phyloP scores from a whole-genome alignment of 73 alveolate species.

The Tetrahymena elliotti region DNA sequence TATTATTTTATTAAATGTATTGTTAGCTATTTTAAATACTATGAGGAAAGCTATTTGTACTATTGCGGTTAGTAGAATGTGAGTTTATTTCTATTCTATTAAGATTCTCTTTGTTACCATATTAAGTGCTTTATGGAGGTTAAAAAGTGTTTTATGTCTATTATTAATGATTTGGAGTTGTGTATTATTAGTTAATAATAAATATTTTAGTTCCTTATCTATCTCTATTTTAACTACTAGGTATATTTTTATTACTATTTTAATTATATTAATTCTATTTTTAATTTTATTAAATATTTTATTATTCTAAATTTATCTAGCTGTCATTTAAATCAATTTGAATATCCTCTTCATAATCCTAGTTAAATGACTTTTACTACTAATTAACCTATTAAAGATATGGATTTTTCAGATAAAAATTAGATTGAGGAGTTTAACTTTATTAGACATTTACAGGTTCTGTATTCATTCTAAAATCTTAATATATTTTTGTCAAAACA shows the following conservation, averaged over 20 bases:
- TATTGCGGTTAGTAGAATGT: neutral
- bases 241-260: neutral
- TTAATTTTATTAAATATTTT: neutral
- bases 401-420: neutral
- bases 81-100: neutral
- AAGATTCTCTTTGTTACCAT: neutral
- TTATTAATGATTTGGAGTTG: neutral
- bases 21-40: neutral
- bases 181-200: too few relatives aligned
- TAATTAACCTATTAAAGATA: neutral
- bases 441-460: neutral
- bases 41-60: neutral
- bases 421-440: neutral
- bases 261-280: neutral
- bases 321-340: neutral
- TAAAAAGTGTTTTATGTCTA: neutral
- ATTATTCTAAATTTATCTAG: neutral
- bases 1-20: neutral
- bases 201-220: neutral
- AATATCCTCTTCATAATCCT: neutral
- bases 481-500: too few relatives aligned
- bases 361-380: neutral
- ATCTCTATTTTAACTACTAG: neutral
- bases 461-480: neutral
- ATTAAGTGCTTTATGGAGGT: neutral